phyloP scores from a whole-genome alignment of 2,329 filamentous ascomycete genomes.

The Verticillium klebahnii region DNA sequence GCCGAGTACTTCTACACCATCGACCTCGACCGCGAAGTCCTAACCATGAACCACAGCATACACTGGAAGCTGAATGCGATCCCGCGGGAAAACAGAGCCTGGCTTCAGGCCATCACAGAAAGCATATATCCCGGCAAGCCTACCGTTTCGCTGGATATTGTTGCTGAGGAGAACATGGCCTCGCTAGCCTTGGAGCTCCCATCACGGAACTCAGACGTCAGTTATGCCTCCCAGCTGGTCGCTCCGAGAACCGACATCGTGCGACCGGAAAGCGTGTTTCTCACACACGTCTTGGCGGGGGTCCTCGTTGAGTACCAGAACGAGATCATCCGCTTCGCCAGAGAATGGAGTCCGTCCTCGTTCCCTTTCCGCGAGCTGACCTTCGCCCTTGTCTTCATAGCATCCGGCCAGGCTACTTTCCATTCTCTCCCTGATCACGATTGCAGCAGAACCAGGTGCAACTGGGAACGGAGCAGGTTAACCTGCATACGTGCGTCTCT shows the following conservation, averaged over 20 bases:
- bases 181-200: conserved; percentile 10
- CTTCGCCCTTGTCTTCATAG: conserved; percentile 13
- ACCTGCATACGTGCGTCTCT: no score
- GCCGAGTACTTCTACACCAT: conserved; percentile 9
- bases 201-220: background rate
- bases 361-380: conserved; percentile 15
- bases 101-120: conserved; percentile 4
- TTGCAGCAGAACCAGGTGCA: no score
- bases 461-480: no score
- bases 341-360: conserved; percentile 12
- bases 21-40: conserved; percentile 14
- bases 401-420: conserved; percentile 6
- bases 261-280: background rate
- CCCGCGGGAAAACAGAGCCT: conserved; percentile 9
- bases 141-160: conserved; percentile 8
- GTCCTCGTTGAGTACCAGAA: conserved; percentile 5
- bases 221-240: no score
- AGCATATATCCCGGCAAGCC: conserved; percentile 8
- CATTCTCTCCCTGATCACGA: background rate
- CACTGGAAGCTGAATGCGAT: conserved; percentile 15
- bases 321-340: conserved; percentile 8
- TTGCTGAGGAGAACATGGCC: conserved; percentile 9
- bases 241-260: no score
- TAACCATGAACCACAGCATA: conserved; percentile 13
- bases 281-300: conserved; percentile 5